Conservation (phyloP, 345 rosid genomes). For the Odontarrhena argentea region DNA sequence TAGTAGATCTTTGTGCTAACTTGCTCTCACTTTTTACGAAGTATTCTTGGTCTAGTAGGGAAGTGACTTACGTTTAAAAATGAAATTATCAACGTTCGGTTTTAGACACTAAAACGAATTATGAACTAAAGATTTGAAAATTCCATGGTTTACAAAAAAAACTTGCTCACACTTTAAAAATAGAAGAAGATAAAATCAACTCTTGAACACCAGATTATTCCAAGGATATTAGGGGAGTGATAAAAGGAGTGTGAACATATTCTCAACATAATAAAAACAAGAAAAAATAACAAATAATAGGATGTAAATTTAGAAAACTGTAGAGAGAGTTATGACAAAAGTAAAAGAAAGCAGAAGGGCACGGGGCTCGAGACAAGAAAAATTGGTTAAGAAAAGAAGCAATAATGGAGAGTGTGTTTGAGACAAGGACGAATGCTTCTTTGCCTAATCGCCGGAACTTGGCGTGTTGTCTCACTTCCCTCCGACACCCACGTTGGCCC, state of each 20-base stretch:
- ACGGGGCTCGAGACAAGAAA: constrained; percentile 43
- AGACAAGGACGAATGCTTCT: constrained; percentile 41
- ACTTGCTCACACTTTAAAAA: too few relatives aligned
- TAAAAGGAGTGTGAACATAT: background rate
- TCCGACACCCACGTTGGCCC: constrained; percentile 27
- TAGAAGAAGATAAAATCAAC: too few relatives aligned
- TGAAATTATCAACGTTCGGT: too few relatives aligned
- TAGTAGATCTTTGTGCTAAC: too few relatives aligned
- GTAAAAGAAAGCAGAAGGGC: constrained; percentile 26
- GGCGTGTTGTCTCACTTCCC: constrained; percentile 39
- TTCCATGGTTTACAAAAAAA: too few relatives aligned
- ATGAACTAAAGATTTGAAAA: too few relatives aligned
- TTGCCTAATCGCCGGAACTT: constrained; percentile 42
- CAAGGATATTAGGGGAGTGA: too few relatives aligned
- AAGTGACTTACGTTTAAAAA: too few relatives aligned
- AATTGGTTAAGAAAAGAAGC: background rate
- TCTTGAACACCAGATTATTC: too few relatives aligned
- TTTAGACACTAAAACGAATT: too few relatives aligned
- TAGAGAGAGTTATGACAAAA: constrained; percentile 34
- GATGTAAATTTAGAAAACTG: background rate
- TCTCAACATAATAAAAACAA: background rate
- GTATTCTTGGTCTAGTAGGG: too few relatives aligned
- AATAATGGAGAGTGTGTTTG: constrained; percentile 34
- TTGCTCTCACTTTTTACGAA: too few relatives aligned
- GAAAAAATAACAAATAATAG: constrained; percentile 2